Conservation (phyloP, 192 early-diverging fungal species). For the Linnemannia elongata region DNA sequence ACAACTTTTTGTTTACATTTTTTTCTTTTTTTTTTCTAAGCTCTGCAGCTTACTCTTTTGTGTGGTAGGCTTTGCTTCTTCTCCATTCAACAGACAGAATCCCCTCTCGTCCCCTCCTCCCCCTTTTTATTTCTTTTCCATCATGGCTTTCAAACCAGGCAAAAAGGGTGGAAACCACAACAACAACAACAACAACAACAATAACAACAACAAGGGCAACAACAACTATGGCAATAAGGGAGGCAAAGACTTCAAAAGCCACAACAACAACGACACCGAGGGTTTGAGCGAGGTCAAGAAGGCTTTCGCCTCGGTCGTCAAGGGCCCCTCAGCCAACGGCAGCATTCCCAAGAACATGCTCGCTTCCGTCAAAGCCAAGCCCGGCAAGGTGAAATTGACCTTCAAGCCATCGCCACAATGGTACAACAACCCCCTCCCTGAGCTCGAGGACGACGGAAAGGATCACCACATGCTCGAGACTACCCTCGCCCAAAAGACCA, state of each 20-base stretch:
- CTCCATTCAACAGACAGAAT: neutral
- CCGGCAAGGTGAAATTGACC: constrained; percentile 36
- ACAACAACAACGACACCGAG: constrained; percentile 6
- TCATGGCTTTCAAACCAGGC: constrained; percentile 26
- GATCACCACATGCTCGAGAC: constrained; percentile 43
- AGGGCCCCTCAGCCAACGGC: constrained; percentile 52
- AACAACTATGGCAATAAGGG: constrained; percentile 10
- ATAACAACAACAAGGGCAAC: constrained; percentile 23
- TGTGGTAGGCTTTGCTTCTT: neutral
- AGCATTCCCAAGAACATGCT: constrained; percentile 57
- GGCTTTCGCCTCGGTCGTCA: constrained; percentile 43
- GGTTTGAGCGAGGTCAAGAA: constrained; percentile 48
- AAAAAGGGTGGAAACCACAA: constrained; percentile 16
- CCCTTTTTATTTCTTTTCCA: neutral
- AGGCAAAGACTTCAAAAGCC: neutral
- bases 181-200: constrained; percentile 5
- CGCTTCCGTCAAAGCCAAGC: constrained; percentile 33
- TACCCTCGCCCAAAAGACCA: constrained; percentile 49
- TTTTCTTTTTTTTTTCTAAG: constrained; percentile 14
- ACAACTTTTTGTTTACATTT: constrained; percentile 12
- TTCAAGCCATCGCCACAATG: constrained; percentile 51
- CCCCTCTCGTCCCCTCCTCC: neutral
- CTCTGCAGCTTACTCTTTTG: neutral
- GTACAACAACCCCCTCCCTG: constrained; percentile 30
- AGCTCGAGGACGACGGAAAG: constrained; percentile 50